Conservation (phyloP, 371 early-diverging fungal genomes). For the Apophysomyces variabilis region DNA sequence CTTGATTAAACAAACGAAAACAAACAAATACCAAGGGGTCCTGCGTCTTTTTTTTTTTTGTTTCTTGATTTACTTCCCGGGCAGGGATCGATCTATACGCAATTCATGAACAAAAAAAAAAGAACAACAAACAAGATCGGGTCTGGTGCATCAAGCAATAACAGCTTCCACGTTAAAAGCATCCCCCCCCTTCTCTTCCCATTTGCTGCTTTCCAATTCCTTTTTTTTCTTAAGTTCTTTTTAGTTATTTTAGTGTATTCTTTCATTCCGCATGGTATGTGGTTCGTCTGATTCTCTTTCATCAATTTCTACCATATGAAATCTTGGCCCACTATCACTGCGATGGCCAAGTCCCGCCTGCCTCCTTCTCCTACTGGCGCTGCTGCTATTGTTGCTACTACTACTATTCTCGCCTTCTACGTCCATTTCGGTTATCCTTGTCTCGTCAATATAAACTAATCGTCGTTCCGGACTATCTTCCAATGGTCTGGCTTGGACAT, state of each 20-base stretch:
- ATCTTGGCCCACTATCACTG: slow-evolving; percentile 5
- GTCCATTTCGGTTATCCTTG: background rate
- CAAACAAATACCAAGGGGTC: too few relatives aligned
- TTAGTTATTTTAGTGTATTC: slow-evolving; percentile 5
- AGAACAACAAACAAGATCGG: too few relatives aligned
- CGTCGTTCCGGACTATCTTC: slow-evolving; percentile 2
- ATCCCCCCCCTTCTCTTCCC: background rate
- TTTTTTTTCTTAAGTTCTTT: background rate
- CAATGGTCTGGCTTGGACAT: slow-evolving; percentile 16
- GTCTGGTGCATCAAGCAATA: too few relatives aligned
- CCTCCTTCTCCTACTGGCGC: background rate
- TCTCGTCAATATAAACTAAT: background rate
- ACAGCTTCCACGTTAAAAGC: background rate
- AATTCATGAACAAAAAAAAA: too few relatives aligned
- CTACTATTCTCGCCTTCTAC: background rate
- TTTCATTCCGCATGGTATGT: background rate
- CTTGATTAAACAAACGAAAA: too few relatives aligned
- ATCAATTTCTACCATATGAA: background rate
- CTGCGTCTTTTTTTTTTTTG: too few relatives aligned
- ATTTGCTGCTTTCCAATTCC: background rate
- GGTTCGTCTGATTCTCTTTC: background rate
- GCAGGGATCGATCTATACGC: too few relatives aligned
- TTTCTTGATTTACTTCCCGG: too few relatives aligned
- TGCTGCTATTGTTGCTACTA: background rate
- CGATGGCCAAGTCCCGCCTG: too few relatives aligned